Base-by-base conservation (phyloP, 2,329 filamentous ascomycete genomes). In the Lasiodiplodia theobromae region DNA sequence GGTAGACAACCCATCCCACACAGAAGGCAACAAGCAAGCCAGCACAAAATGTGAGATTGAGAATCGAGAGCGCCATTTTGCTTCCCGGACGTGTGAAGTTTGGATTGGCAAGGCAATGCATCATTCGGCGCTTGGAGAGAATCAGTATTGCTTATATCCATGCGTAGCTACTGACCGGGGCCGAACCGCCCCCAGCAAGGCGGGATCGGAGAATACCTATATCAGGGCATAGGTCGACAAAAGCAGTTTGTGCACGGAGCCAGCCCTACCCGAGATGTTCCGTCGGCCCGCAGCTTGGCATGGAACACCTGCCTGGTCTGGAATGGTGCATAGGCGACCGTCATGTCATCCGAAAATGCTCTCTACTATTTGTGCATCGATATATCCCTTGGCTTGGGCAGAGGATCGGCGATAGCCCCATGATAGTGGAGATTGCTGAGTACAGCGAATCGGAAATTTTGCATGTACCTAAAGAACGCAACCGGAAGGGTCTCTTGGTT, bases 1-100 rank as follows among this genome's bases (percentile, higher is more conserved):
- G 51, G 47, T 73, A 73, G 11, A 70, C 37, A 40, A 71, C 69
- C 72, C 72, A 74, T 8, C 44, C 57, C n/a, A 56, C 21, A 25
- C 57, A 71, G 28, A 70, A 69, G 0, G 60, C 49, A 34, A 57
- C 31, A 34, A 70, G 66, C n/a, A 56, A 51, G 18, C 68, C 31
- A n/a, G 23, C 31, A n/a, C 40, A 60, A 25, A 60, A n/a, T 4
- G 34, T 31, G 53, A 21, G 23, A 14, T 57, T 28, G 3, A 21
- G 31, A 57, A 57, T 5, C 16, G n/a, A 21, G 10, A 51, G 49
- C n/a, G n/a, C 49, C 49, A 51, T 51, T 21, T 51, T 51, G 16
- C n/a, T 23, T 51, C 4, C 49, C n/a, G 49, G 44, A 14, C 4
- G 1, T 11, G 44, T 16, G 12, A n/a, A n/a, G 8, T 47, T 6